A percentile compares a stretch with the other conserved stretches of the same genome.
Conservation (phyloP, 1,284 basidiomycete genomes). For the Meira nashicola region DNA sequence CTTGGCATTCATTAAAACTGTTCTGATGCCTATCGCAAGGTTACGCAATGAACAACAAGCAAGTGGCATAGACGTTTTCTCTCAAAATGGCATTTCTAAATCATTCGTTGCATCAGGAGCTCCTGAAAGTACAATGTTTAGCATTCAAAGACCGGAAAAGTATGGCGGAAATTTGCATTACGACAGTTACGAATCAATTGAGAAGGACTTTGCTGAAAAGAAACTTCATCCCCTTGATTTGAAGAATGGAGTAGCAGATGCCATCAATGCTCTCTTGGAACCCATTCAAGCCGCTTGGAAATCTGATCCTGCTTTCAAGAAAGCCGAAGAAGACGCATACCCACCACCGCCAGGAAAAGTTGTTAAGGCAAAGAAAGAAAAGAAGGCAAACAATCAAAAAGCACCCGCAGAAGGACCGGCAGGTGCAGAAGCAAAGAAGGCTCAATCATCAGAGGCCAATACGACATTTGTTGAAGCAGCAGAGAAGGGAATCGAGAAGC, state of each 20-base stretch:
- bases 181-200: constrained; percentile 63
- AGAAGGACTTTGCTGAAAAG: constrained; percentile 72
- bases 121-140: constrained; percentile 77
- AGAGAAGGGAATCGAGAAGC: constrained; percentile 5
- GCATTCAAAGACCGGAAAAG: constrained; percentile 70
- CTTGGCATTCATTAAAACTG: constrained; percentile 79
- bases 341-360: constrained; percentile 56
- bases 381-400: constrained; percentile 22
- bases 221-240: constrained; percentile 84
- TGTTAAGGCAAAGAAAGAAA: constrained; percentile 41
- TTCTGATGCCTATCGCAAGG: constrained; percentile 75
- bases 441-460: constrained; percentile 17
- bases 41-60: constrained; percentile 28
- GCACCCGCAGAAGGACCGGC: constrained; percentile 10
- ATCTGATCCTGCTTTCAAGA: constrained; percentile 73
- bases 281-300: constrained; percentile 77
- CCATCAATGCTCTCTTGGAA: constrained; percentile 70
- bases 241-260: constrained; percentile 73
- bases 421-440: neutral
- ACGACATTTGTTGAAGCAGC: constrained; percentile 26
- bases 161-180: constrained; percentile 75
- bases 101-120: constrained; percentile 57
- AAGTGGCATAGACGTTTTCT: neutral
- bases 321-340: constrained; percentile 74
- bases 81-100: constrained; percentile 5